Conservation (phyloP, 208 protist species). For the Leishmania arabica region DNA sequence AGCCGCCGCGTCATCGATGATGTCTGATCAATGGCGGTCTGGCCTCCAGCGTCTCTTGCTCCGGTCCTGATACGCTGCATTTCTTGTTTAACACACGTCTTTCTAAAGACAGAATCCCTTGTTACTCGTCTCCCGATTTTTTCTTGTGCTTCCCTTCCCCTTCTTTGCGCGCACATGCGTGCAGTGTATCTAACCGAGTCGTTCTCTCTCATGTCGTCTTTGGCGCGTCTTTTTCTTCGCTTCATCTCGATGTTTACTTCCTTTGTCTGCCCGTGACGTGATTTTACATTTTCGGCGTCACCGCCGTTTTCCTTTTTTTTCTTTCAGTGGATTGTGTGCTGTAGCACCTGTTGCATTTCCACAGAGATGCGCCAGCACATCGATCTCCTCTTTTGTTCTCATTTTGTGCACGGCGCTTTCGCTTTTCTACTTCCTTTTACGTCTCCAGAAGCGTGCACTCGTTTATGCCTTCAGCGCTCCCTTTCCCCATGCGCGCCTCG, state of each 20-base stretch:
- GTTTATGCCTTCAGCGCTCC: neutral
- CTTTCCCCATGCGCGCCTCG: neutral
- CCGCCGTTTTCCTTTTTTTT: conserved; percentile 7
- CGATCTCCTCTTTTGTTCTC: neutral
- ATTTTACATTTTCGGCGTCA: neutral
- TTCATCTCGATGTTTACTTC: conserved; percentile 1
- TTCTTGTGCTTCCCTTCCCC: neutral
- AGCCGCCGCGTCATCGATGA: neutral
- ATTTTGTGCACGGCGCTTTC: conserved; percentile 2
- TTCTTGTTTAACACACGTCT: conserved; percentile 24
- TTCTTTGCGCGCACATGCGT: conserved; percentile 3
- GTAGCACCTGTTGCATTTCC: neutral
- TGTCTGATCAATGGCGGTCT: neutral
- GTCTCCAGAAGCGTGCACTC: neutral
- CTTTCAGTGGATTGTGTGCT: neutral
- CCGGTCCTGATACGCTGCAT: neutral
- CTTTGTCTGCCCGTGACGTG: neutral
- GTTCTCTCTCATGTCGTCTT: conserved; percentile 2
- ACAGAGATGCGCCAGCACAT: neutral
- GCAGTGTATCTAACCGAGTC: neutral
- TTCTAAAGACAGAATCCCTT: conserved; percentile 19
- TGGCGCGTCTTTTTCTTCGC: conserved; percentile 8
- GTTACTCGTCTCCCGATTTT: neutral
- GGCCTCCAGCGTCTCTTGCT: neutral
- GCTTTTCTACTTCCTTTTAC: conserved; percentile 12